A percentile compares a stretch with the other conserved stretches of the same genome.
These are phyloP conservation scores for Mycena amicta DNA, from an alignment of 768 basidiomycete genomes.

Conservation along the genomic window DNA sequence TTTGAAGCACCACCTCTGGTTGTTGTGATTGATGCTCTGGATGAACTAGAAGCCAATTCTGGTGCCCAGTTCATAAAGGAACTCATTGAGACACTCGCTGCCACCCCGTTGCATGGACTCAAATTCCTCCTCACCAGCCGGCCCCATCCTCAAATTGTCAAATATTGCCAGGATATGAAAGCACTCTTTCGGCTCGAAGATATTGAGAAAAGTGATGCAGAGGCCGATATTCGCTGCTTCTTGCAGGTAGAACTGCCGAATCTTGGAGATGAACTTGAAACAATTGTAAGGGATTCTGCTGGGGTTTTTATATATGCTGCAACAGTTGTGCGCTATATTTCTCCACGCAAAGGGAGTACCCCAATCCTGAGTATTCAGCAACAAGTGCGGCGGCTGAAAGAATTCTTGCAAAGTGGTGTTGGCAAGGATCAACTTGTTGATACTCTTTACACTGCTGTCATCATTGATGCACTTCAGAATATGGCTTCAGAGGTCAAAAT, in stretches of 20 bases:
- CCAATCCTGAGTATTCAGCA: not conserved
- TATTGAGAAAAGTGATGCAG: not conserved
- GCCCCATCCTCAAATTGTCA: conserved; percentile 1
- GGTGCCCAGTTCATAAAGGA: not conserved
- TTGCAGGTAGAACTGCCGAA: not conserved
- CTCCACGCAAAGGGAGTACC: too few species aligned
- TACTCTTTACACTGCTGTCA: not conserved
- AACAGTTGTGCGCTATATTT: not conserved
- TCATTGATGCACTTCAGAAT: not conserved
- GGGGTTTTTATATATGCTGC: conserved; percentile 8
- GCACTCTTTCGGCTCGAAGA: not conserved
- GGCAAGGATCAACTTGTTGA: too few species aligned
- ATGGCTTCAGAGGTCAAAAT: not conserved
- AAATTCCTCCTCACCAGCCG: conserved; percentile 10
- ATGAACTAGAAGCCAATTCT: conserved; percentile 22
- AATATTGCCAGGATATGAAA: not conserved
- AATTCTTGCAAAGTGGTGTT: not conserved
- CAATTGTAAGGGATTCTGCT: not conserved
- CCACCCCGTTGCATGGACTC: not conserved
- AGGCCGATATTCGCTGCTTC: too few species aligned
- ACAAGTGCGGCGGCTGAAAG: not conserved
- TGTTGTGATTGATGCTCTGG: conserved; percentile 31
- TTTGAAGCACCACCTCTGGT: conserved; percentile 11
- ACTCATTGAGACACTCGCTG: too few species aligned
- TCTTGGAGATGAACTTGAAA: not conserved